Base-by-base conservation (phyloP, 495 filamentous ascomycete species). In the Aspergillus cristatus region DNA sequence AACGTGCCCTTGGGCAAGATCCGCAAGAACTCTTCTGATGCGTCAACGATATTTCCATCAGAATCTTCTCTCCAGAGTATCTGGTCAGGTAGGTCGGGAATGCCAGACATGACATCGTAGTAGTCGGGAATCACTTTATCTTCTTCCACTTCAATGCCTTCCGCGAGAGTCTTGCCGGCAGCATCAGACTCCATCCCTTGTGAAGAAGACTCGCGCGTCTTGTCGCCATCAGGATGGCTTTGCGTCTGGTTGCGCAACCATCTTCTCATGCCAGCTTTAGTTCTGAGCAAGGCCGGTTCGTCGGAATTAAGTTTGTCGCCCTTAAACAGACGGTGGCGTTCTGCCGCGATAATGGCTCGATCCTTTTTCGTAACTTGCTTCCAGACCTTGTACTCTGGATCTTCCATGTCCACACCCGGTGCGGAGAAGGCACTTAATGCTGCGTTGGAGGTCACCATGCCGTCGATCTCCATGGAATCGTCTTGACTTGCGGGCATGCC, bases 291-390 rank as follows among this genome's bases (percentile, higher is more conserved):
- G 26, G 91, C 91, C 11, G 86, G 87, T 46, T 89, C 86, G 3
- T 99, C 91, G 4, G 74, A 50, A 48, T 94, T 93, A 14, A 99
- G 67, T 55, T 76, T 86, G 47, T 90, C 80, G 25, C 79, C 81
- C 40, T 79, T 76, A 53, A 99, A 90, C 14, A 97, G 71, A 32
- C 84, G 81, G 58, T 89, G 81, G 16, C 91, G 46, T 43, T 75
- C 70, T 32, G 81, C 76, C 7, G 91, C 87, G 28, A 90, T 77
- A 11, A 83, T 65, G n/a, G 91, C 91, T 32, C 91, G 78, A 43
- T 93, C 88, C 55, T 93, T 94, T 61, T 96, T 96, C 2, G 91
- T 99, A 26, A 95, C 85, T 56, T 94, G 89, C 66, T 97, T 99
- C 91, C 91, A 99, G 28, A 88, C 84, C 54, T 93, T 93, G 65